Conservation (phyloP, 441 rosid genomes). For the Erysimum cheiri region DNA sequence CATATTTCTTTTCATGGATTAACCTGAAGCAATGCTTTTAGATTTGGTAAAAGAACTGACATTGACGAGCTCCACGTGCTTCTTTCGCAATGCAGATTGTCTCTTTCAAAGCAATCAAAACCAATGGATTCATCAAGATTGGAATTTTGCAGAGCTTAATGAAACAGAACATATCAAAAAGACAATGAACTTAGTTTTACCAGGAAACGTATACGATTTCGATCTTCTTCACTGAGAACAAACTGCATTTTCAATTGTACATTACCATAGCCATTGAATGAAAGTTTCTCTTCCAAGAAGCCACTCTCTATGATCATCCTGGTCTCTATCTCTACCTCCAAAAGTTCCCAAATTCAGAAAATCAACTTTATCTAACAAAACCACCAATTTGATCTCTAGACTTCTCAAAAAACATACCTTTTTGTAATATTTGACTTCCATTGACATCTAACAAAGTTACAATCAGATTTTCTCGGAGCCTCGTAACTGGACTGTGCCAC, state of each 20-base stretch:
- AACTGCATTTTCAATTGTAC: slow-evolving; percentile 81
- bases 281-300: slow-evolving; percentile 71
- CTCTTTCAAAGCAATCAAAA: slow-evolving; percentile 60
- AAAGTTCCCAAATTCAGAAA: slow-evolving; percentile 23
- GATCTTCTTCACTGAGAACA: slow-evolving; percentile 83
- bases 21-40: slow-evolving; percentile 60
- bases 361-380: slow-evolving; percentile 12
- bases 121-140: slow-evolving; percentile 21
- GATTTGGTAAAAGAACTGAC: slow-evolving; percentile 41
- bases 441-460: slow-evolving; percentile 63
- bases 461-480: slow-evolving; percentile 73
- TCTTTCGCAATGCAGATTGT: slow-evolving; percentile 80
- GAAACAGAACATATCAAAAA: slow-evolving; percentile 25
- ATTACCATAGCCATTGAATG: slow-evolving; percentile 72
- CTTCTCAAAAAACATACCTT: slow-evolving; percentile 48
- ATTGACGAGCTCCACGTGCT: slow-evolving; percentile 57
- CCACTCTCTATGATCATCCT: slow-evolving; percentile 81
- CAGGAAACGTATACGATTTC: slow-evolving; percentile 66
- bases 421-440: slow-evolving; percentile 62
- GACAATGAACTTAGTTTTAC: slow-evolving; percentile 42
- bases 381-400: slow-evolving; percentile 13
- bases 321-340: slow-evolving; percentile 66
- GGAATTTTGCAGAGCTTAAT: slow-evolving; percentile 3
- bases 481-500: slow-evolving; percentile 72
- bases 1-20: slow-evolving; percentile 33